Base-by-base conservation (phyloP, 2,329 filamentous ascomycete species). In the Phyllachora maydis region DNA sequence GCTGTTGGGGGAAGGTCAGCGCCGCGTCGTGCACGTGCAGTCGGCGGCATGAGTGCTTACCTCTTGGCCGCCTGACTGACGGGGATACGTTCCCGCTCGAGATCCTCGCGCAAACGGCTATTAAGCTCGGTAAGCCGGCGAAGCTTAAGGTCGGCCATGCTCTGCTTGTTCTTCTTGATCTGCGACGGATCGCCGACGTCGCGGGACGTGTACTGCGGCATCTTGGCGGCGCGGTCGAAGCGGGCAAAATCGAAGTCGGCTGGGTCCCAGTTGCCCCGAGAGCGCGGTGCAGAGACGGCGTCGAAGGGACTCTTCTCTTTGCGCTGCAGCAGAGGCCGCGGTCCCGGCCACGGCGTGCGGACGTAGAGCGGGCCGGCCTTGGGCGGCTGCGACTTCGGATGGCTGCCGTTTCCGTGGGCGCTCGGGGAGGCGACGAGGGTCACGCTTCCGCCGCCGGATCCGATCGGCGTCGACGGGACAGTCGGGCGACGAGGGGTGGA, bases 101-200 rank as follows among this genome's bases (percentile, higher is more conserved):
- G 62, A 49, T 98, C 88, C 54, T 98, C 88, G 42, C 83, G 78
- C 49, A 98, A 58, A 39, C 88, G 75, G 52, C 81, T 81, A 63
- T 95, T 98, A 42, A 98, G 68, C 58, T 98, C 88, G 31, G 83
- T 95, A 52, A 98, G 63, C 35, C 88, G 76, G 42, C 88, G 74
- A 42, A 95, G 69, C 65, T 98, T 98, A 35, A 98, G 67, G 50
- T 98, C 88, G 38, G 85, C 85, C 79, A 98, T 95, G 47, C 81
- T 92, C 58, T 95, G 88, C 63, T 93, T 93, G 60, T 90, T 95
- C 59, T 83, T 91, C 64, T 66, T 70, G 39, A 69, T 65, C 47
- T 72, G 65, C 40, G 63, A 65, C 46, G 65, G 64, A 45, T 73
- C 67, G 50, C 64, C 65, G 31, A 66, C 63, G 43, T 73, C 67